Percentiles rank a stretch among this genome's conserved stretches.
Evolutionary conservation across 1,139 yeast genomes (phyloP).

Genomic region (Suhomyces taliae): DNA sequence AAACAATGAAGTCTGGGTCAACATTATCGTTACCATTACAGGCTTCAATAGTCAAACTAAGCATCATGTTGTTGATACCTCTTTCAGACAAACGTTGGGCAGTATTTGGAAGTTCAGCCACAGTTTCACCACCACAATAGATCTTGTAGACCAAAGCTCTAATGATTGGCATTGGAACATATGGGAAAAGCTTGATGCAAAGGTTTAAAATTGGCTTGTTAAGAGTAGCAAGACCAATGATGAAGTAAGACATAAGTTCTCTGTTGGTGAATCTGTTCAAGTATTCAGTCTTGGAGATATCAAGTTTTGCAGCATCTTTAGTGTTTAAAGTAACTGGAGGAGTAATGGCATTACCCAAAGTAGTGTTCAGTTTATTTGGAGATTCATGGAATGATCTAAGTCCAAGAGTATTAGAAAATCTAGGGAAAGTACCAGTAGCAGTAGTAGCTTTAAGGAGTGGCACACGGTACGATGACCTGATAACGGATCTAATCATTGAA

Average conservation of each 20-base stretch:
- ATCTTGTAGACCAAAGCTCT: conserved; percentile 75
- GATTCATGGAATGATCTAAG: conserved; percentile 19
- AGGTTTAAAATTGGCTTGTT: conserved; percentile 60
- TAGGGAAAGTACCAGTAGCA: not conserved
- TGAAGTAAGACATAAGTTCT: conserved; percentile 59
- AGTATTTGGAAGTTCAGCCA: conserved; percentile 65
- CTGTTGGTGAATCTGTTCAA: conserved; percentile 34
- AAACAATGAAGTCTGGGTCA: conserved; percentile 63
- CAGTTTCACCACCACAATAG: conserved; percentile 89
- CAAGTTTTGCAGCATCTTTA: not conserved
- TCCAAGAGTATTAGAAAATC: not conserved
- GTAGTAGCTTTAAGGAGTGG: not conserved
- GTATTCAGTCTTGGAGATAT: conserved; percentile 20
- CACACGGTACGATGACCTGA: not conserved
- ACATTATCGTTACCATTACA: conserved; percentile 72
- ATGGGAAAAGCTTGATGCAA: conserved; percentile 70
- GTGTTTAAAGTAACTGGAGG: conserved; percentile 3
- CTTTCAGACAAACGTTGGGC: conserved; percentile 66
- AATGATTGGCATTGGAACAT: conserved; percentile 69
- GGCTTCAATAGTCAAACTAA: conserved; percentile 89
- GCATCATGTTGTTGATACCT: conserved; percentile 92
- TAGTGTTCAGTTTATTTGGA: conserved; percentile 18
- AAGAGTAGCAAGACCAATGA: conserved; percentile 67
- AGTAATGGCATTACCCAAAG: conserved; percentile 15
- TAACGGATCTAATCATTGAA: not conserved